These are phyloP conservation scores for Salix viminalis DNA, from an alignment of 345 rosid species.

Conservation along the genomic window DNA sequence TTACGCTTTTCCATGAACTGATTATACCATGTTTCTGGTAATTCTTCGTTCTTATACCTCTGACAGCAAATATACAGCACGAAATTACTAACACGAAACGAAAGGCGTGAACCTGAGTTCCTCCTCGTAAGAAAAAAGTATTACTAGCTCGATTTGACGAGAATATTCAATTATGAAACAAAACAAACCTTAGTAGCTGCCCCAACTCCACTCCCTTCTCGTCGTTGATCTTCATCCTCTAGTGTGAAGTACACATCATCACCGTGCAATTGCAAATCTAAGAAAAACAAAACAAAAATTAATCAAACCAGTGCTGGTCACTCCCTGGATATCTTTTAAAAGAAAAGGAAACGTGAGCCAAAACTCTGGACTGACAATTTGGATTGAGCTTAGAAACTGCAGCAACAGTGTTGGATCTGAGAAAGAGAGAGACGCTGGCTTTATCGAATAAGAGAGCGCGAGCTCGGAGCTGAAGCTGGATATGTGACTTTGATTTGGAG, in stretches of 20 bases:
- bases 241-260: constrained; percentile 77
- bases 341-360: not conserved
- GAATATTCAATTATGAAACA: too few species aligned
- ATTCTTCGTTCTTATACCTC: constrained; percentile 65
- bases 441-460: constrained; percentile 91
- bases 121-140: too few species aligned
- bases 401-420: constrained; percentile 43
- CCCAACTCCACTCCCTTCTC: constrained; percentile 37
- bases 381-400: constrained; percentile 68
- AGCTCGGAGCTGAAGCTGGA: constrained; percentile 82
- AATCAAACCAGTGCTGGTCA: not conserved
- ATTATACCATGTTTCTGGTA: constrained; percentile 89
- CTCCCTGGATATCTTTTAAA: not conserved
- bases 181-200: constrained; percentile 44
- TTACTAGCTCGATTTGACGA: too few species aligned
- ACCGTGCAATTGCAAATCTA: constrained; percentile 84
- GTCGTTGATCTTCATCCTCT: constrained; percentile 54
- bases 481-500: constrained; percentile 65
- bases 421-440: constrained; percentile 67
- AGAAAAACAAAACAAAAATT: constrained; percentile 8
- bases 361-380: constrained; percentile 38
- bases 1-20: constrained; percentile 64
- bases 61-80: constrained; percentile 25
- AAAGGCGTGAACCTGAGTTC: too few species aligned
- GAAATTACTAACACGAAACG: too few species aligned